phyloP scores from a whole-genome alignment of 1,284 basidiomycete species.

The Heterobasidion occidentale region DNA sequence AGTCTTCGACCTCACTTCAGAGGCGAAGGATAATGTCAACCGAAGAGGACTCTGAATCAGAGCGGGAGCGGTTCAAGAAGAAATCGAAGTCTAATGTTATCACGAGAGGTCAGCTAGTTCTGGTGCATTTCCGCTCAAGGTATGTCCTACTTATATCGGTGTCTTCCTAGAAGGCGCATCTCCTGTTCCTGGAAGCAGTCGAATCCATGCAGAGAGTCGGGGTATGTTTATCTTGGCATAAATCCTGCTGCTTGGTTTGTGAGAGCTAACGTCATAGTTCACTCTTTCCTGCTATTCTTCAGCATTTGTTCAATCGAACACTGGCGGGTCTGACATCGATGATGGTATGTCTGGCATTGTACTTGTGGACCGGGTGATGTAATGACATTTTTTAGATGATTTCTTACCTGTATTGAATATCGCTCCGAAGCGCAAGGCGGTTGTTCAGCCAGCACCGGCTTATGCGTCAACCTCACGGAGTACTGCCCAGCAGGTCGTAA shows the following conservation, averaged over 20 bases:
- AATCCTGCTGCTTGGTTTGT: no score
- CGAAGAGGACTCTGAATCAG: background rate
- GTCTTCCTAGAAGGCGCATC: no score
- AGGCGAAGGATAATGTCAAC: background rate
- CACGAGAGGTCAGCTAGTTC: background rate
- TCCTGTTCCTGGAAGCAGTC: no score
- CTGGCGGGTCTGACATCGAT: background rate
- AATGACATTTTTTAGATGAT: background rate
- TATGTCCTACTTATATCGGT: no score
- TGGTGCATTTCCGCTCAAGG: background rate
- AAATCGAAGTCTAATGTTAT: background rate
- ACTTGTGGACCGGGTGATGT: background rate
- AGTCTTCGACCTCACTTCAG: background rate
- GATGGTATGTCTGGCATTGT: background rate
- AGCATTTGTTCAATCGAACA: background rate
- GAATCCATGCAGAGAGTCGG: no score
- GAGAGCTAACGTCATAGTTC: background rate
- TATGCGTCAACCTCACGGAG: no score
- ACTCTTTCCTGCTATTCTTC: background rate
- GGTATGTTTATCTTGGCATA: no score
- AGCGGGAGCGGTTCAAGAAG: background rate
- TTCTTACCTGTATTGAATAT: background rate
- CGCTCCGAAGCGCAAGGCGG: no score
- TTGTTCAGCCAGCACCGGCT: no score
- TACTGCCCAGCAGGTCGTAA: no score